A percentile compares a stretch with the other conserved stretches of the same genome.
Evolutionary conservation across 1,139 yeast species (phyloP).

Genomic region (Suhomyces ambrosiae): DNA sequence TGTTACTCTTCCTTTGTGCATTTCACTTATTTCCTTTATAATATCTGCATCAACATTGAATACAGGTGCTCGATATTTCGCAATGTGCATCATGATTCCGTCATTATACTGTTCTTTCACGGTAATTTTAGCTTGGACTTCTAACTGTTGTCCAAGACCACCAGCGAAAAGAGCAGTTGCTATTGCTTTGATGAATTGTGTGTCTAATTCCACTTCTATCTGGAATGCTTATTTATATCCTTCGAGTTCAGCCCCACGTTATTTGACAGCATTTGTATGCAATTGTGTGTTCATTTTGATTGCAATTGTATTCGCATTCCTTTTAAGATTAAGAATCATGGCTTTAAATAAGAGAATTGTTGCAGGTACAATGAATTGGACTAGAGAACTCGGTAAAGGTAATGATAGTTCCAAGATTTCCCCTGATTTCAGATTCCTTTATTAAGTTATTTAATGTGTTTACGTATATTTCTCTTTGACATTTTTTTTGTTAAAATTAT

Average conservation of each 20-base stretch:
- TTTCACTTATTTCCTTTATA: constrained; percentile 52
- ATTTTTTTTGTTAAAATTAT: no score
- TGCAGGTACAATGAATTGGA: constrained; percentile 54
- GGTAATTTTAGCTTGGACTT: constrained; percentile 57
- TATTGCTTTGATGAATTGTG: constrained; percentile 52
- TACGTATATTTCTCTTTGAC: no score
- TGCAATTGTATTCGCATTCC: constrained; percentile 42
- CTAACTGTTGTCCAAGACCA: constrained; percentile 53
- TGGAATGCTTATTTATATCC: constrained; percentile 58
- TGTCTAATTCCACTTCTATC: constrained; percentile 54
- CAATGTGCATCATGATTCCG: constrained; percentile 65
- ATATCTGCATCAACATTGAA: constrained; percentile 57
- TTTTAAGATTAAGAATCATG: constrained; percentile 41
- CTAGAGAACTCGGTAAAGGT: constrained; percentile 50
- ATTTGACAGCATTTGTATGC: constrained; percentile 48
- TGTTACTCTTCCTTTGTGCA: constrained; percentile 45
- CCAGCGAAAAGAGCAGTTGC: constrained; percentile 58
- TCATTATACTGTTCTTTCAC: constrained; percentile 59
- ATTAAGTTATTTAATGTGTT: constrained; percentile 1
- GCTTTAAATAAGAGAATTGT: constrained; percentile 46
- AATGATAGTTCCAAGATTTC: constrained; percentile 46
- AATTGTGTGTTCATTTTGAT: constrained; percentile 49
- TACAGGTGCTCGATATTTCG: constrained; percentile 60
- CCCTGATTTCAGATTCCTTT: constrained; percentile 47
- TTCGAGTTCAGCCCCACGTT: constrained; percentile 43